Evolutionary conservation across 768 basidiomycete genomes (phyloP), one percentile per base, ranked within the genome.

Genomic region (Mycena galopus): DNA sequence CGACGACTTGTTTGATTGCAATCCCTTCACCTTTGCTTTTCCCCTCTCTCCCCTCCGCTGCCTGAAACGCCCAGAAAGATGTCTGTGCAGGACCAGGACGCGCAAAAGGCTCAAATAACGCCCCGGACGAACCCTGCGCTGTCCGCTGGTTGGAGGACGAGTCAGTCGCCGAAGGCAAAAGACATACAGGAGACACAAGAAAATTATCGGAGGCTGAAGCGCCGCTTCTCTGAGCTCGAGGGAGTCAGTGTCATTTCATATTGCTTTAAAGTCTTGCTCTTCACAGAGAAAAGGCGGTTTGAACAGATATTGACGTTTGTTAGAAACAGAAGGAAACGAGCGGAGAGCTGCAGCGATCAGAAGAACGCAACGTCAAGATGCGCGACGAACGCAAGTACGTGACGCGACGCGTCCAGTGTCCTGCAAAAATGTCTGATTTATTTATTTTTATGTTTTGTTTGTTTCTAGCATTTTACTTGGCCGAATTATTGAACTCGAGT

Each of bases 191-290:
- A 91, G 60, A 78, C 86, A 72, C 76, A 77, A 57, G 91, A 92
- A 82, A 93, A 92, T 81, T 92, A 92, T 80, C 82, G 77, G 69
- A 88, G 86, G 74, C 84, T 93, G 63, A 94, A 94, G 78, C 82
- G 90, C 51, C 88, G 89, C 47, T 92, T 88, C 79, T 87, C 88
- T 73, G 91, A 92, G 65, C 87, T 93, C 50, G 91, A 93, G 76
- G 90, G 93, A 88, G 93, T 93, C 65, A 76, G 90, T 82, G 57
- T 44, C 56, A 37, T 29, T 57, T 29, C 10, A 14, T 50, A 25
- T 3, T 10, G 9, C 39, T 39, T 14, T 16, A 47, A 42, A 44
- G n/a, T 27, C 42, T 56, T 64, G 21, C 44, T 44, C 30, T 33
- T 39, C 60, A 19, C 73, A 67, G 75, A 77, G 76, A 79, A 76